Percentiles rank a stretch among this genome's conserved stretches.
These are phyloP conservation scores for Paspalum vaginatum DNA, from an alignment of 176 grass and related monocot species.

Conservation along the genomic window DNA sequence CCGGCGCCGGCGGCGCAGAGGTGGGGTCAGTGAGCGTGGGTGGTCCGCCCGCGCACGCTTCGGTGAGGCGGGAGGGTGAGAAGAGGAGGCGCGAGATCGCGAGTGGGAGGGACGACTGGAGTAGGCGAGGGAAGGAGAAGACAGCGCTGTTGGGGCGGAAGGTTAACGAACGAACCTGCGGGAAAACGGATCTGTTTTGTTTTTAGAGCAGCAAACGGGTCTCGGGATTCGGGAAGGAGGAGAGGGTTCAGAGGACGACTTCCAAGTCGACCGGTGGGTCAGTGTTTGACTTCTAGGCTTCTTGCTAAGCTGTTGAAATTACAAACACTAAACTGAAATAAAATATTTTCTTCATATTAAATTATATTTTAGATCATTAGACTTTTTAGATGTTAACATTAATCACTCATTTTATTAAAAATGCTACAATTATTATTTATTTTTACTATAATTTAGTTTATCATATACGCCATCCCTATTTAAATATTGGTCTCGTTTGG, in stretches of 20 bases:
- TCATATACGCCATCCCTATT: too few species aligned
- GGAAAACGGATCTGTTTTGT: conserved; percentile 35
- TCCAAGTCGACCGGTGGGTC: background rate
- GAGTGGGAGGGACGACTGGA: background rate
- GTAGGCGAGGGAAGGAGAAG: conserved; percentile 6
- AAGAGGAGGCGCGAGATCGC: conserved; percentile 24
- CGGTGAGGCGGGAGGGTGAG: background rate
- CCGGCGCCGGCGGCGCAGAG: background rate
- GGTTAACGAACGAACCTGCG: conserved; percentile 26
- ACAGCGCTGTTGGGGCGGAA: background rate
- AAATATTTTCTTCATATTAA: too few species aligned
- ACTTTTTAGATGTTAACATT: too few species aligned
- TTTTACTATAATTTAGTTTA: too few species aligned
- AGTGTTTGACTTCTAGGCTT: conserved; percentile 19
- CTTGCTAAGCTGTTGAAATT: background rate
- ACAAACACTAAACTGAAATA: background rate
- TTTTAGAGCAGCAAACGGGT: conserved; percentile 9
- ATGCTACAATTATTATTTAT: too few species aligned
- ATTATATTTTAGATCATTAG: too few species aligned
- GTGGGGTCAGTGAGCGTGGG: background rate
- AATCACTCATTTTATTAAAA: too few species aligned
- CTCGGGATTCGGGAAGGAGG: conserved; percentile 14
- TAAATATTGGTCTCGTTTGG: too few species aligned
- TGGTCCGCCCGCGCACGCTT: background rate
- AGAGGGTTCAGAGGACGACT: background rate